Base-by-base conservation (phyloP, 1,139 yeast genomes). In the Blastobotrys proliferans region DNA sequence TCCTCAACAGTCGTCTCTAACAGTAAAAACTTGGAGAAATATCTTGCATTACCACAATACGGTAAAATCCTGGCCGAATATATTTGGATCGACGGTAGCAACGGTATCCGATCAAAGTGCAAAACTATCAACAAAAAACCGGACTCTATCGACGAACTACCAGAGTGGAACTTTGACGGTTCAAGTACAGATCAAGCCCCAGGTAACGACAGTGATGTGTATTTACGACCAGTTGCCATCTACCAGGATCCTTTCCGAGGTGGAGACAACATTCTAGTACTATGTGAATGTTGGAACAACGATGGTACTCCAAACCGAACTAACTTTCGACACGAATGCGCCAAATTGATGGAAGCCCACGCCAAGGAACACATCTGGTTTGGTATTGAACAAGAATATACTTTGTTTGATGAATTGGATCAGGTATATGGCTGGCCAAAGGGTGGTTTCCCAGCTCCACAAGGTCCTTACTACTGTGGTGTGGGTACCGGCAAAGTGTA, bases 381-480 rank as follows among this genome's bases (percentile, higher is more conserved):
- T 61, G 98, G 98, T 69, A 78, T 92, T 63, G 98, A 92, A 74
- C 98, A 92, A 76, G 98, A 92, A 72, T 92, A 92, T 76, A 92
- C 98, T 54, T 74, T 92, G 66, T 85, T 92, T 64, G 98, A 92
- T 69, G 83, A 85, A 69, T 83, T 68, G 62, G 95, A 86, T 68
- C 73, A 83, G 60, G 92, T 85, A 49, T 92, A 88, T 70, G 97
- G 96, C 57, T 92, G 98, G 98, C 98, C 98, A 70, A 81, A 85
- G 76, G 97, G 97, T 61, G 98, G 98, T 51, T 92, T 79, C 92
- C 98, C 98, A 66, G 98, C 96, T 56, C 98, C 98, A 55, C 98
- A 92, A 75, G 98, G 98, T 57, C 98, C 98, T 51, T 92, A 90
- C 83, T 92, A 92, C 82, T 92, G 98, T 77, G 98, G 98, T 81